A percentile compares a stretch with the other conserved stretches of the same genome.
Evolutionary conservation across 2,329 filamentous ascomycete species (phyloP).

Genomic region (Zymoseptoria passerinii): DNA sequence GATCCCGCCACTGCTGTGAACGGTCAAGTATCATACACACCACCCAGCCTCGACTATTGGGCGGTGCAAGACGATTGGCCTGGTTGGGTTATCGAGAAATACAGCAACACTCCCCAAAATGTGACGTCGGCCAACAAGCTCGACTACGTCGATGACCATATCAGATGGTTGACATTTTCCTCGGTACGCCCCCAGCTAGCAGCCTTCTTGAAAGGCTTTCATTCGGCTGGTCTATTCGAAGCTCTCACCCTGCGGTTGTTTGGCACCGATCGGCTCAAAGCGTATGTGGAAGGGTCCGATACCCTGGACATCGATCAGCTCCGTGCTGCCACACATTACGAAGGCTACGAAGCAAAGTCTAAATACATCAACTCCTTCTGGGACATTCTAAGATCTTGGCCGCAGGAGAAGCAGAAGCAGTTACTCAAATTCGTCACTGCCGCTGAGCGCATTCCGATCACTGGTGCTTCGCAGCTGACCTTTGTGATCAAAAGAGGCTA

Average conservation of each 20-base stretch:
- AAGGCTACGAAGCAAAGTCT: conserved; percentile 66
- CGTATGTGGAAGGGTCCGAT: conserved; percentile 73
- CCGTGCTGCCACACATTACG: conserved; percentile 64
- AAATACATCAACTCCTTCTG: conserved; percentile 73
- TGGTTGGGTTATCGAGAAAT: conserved; percentile 38
- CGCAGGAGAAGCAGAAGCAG: conserved; percentile 60
- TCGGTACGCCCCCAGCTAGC: conserved; percentile 69
- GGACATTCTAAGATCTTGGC: conserved; percentile 63
- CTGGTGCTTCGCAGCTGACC: conserved; percentile 70
- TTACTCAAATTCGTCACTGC: conserved; percentile 93
- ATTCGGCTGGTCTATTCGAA: conserved; percentile 13
- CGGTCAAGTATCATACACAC: neutral
- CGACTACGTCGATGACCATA: conserved; percentile 75
- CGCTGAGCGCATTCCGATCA: conserved; percentile 80
- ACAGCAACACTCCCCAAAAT: conserved; percentile 48
- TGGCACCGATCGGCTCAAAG: conserved; percentile 61
- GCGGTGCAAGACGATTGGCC: conserved; percentile 40
- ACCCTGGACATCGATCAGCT: conserved; percentile 71
- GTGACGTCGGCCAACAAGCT: conserved; percentile 75
- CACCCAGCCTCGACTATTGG: neutral
- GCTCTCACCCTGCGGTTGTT: conserved; percentile 45
- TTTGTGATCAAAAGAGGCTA: conserved; percentile 78
- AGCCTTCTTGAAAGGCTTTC: conserved; percentile 76
- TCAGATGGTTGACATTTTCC: conserved; percentile 69
- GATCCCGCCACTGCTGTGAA: neutral